A percentile compares a stretch with the other conserved stretches of the same genome.
Evolutionary conservation across 345 rosid genomes (phyloP).

Genomic region (Eucalyptus decipiens): DNA sequence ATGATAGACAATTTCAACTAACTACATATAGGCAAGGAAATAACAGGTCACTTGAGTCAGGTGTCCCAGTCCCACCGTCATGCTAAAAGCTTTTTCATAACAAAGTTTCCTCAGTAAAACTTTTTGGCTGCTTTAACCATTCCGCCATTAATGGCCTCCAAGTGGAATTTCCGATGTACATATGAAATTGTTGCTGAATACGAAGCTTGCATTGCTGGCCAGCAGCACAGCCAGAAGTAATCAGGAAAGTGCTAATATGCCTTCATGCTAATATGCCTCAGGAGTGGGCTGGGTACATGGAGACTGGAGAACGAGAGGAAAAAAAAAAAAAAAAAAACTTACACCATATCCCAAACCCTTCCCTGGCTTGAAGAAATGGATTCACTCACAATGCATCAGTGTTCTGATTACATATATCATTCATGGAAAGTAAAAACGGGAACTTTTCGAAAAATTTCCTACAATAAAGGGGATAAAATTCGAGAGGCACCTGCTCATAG

Average conservation of each 20-base stretch:
- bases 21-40: background rate
- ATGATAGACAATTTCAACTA: background rate
- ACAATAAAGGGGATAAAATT: background rate
- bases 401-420: background rate
- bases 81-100: background rate
- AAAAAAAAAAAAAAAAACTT: background rate
- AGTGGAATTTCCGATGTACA: background rate
- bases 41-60: background rate
- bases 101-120: background rate
- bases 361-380: background rate
- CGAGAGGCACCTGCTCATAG: slow-evolving; percentile 46
- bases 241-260: background rate
- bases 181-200: background rate
- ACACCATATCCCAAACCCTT: background rate
- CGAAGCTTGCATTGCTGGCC: background rate
- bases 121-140: background rate
- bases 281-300: background rate
- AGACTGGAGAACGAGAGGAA: background rate
- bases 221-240: background rate
- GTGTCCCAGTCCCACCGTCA: background rate
- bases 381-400: background rate
- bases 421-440: background rate
- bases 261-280: background rate
- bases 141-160: background rate
- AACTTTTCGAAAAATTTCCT: background rate